Evolutionary conservation across 2,329 filamentous ascomycete species (phyloP), one percentile per base, ranked within the genome.

Genomic region (Thelonectria discophora): DNA sequence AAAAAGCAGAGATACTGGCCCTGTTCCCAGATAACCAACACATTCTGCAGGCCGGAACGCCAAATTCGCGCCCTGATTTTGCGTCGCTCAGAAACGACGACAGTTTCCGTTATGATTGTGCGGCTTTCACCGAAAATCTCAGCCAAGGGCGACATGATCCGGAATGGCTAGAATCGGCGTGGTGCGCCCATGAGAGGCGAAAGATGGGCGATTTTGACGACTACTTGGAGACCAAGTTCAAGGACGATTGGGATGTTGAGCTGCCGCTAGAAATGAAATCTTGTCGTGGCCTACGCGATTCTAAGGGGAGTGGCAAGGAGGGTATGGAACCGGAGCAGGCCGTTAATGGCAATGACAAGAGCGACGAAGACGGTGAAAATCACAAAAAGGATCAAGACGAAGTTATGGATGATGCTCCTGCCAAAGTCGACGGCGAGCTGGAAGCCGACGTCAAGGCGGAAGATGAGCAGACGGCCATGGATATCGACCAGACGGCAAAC

Each of bases 101-200:
- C 65, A 78, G 77, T 64, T 83, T 84, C 67, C 80, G 82, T 11
- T 73, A 81, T 48, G 80, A 82, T 68, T 78, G 80, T 53, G 76
- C 79, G 0, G 75, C 75, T 3, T 84, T 83, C 68, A 78, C 77
- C 30, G 79, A 81, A 34, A 77, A 83, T 63, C 72, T 87, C 17
- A 64, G 71, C 5, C 73, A 76, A 37, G 85, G 85, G 3, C 79
- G 78, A 34, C 82, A 86, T 59, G 83, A 86, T 64, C 77, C 79
- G 1, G 77, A 79, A 13, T 87, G 85, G 85, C 78, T 88, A 8
- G 74, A 70, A 15, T 76, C 82, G 57, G 85, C 85, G 1, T 86
- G 81, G 77, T 71, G 71, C 4, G 85, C 85, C 0, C 82, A 86
- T 62, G 76, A 79, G 55, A 76, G 78, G 68, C 81, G 84, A 57